A percentile compares a stretch with the other conserved stretches of the same genome.
Evolutionary conservation across 176 grass and related monocot genomes (phyloP).

Genomic region (Neostapfia colusana): DNA sequence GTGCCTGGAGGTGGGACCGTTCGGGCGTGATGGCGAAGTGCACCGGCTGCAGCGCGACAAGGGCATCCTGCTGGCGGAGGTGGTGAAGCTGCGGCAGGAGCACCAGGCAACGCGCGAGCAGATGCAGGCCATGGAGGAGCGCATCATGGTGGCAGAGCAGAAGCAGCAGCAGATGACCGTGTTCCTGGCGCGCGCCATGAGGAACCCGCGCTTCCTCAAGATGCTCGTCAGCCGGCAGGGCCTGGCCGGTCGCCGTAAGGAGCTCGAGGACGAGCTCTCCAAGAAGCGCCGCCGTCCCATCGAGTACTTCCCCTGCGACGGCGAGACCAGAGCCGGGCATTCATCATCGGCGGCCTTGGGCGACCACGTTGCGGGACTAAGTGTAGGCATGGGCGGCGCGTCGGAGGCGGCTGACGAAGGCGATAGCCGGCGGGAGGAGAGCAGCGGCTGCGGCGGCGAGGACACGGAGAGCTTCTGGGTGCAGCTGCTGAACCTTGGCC

Average conservation of each 20-base stretch:
- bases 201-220: constrained; percentile 59
- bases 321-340: not conserved
- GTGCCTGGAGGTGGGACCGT: constrained; percentile 80
- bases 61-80: constrained; percentile 60
- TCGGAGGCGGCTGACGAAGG: not conserved
- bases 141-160: constrained; percentile 68
- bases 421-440: not conserved
- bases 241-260: constrained; percentile 40
- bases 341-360: not conserved
- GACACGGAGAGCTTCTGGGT: constrained; percentile 83
- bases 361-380: not conserved
- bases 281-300: constrained; percentile 81
- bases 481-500: constrained; percentile 60
- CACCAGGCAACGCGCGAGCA: constrained; percentile 68
- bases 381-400: not conserved
- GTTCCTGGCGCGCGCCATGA: constrained; percentile 80
- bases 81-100: constrained; percentile 88
- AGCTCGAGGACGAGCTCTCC: constrained; percentile 73
- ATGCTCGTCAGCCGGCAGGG: constrained; percentile 53
- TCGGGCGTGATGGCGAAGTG: constrained; percentile 62
- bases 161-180: constrained; percentile 82
- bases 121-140: constrained; percentile 78
- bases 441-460: not conserved
- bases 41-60: constrained; percentile 70
- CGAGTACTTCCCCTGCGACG: constrained; percentile 43